A percentile compares a stretch with the other conserved stretches of the same genome.
Evolutionary conservation across 2,329 filamentous ascomycete genomes (phyloP).

Genomic region (Ophiocordyceps robertsii): DNA sequence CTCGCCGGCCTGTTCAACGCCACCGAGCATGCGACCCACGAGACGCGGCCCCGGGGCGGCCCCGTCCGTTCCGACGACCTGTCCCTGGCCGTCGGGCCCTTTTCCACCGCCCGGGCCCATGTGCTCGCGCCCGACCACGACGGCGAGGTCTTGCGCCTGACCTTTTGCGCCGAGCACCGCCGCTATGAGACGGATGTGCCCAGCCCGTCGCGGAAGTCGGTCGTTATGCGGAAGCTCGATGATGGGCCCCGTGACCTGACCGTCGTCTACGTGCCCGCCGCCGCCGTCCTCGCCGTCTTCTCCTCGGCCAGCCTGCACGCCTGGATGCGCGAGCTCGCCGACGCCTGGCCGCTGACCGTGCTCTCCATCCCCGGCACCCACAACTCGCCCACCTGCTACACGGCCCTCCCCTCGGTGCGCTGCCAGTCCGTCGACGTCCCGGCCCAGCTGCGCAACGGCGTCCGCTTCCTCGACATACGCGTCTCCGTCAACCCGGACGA

Average conservation of each 20-base stretch:
- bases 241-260: slow-evolving; percentile 44
- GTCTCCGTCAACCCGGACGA: slow-evolving; percentile 43
- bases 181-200: slow-evolving; percentile 61
- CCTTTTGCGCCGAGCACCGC: slow-evolving; percentile 46
- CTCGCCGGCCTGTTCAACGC: slow-evolving; percentile 32
- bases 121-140: slow-evolving; percentile 44
- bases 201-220: slow-evolving; percentile 44
- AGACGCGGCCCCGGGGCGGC: slow-evolving; percentile 25
- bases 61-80: slow-evolving; percentile 40
- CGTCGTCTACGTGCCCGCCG: slow-evolving; percentile 47
- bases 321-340: slow-evolving; percentile 72
- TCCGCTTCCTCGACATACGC: slow-evolving; percentile 88
- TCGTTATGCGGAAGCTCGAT: slow-evolving; percentile 43
- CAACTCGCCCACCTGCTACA: slow-evolving; percentile 78
- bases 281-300: slow-evolving; percentile 49
- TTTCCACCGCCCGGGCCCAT: slow-evolving; percentile 43
- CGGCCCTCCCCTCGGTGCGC: slow-evolving; percentile 79
- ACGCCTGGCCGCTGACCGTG: slow-evolving; percentile 60
- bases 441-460: slow-evolving; percentile 75
- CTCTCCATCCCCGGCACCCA: slow-evolving; percentile 92
- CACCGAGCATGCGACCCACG: slow-evolving; percentile 11
- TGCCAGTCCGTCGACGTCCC: slow-evolving; percentile 72
- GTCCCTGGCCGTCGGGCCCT: slow-evolving; percentile 51
- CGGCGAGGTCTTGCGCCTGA: slow-evolving; percentile 59
- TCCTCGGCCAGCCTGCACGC: slow-evolving; percentile 53